Conservation (phyloP, 2,329 filamentous ascomycete genomes). For the Lizonia empirigonia region DNA sequence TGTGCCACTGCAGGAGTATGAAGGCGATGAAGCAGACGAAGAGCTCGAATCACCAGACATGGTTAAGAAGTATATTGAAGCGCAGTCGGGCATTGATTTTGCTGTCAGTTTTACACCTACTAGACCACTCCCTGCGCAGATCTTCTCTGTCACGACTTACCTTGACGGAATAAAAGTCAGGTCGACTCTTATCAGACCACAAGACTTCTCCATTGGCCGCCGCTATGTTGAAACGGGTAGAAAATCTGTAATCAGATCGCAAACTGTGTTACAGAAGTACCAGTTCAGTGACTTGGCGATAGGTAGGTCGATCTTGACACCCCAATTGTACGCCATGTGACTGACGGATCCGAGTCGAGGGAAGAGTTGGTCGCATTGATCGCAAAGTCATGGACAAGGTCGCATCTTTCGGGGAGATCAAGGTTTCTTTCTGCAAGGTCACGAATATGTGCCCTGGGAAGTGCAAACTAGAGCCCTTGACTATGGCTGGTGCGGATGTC, state of each 20-base stretch:
- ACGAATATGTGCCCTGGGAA: not conserved
- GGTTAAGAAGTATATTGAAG: slow-evolving; percentile 41
- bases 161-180: slow-evolving; percentile 8
- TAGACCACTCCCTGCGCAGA: not conserved
- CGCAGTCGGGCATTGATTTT: slow-evolving; percentile 31
- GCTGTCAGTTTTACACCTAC: slow-evolving; percentile 1
- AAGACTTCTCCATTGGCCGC: no score
- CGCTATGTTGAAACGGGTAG: not conserved
- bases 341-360: no score
- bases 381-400: not conserved
- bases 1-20: slow-evolving; percentile 30
- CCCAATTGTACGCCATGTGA: no score
- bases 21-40: slow-evolving; percentile 29
- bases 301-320: not conserved
- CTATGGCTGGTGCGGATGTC: not conserved
- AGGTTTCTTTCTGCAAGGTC: not conserved
- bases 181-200: not conserved
- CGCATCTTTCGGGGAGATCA: not conserved
- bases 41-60: not conserved
- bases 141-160: not conserved
- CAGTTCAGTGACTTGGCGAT: not conserved
- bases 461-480: not conserved
- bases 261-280: not conserved
- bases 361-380: not conserved
- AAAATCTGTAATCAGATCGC: not conserved